Base-by-base conservation (phyloP, 2,329 filamentous ascomycete species). In the Claviceps pusilla region DNA sequence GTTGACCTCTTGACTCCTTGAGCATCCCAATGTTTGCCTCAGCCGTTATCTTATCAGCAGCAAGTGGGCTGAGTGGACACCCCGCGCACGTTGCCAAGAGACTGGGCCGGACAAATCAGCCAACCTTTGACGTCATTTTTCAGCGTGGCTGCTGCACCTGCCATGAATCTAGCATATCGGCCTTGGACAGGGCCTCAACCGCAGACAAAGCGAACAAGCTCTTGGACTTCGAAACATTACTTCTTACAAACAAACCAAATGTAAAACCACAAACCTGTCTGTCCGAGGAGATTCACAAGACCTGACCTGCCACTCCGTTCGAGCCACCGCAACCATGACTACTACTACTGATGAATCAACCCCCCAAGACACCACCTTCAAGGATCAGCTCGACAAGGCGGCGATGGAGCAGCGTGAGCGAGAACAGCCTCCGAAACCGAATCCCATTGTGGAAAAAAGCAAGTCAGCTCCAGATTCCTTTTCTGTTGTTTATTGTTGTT, bases 371-470 rank as follows among this genome's bases (percentile, higher is more conserved):
- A 66, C 61, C 33, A 50, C 29, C 49, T 74, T 69, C 66, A 76
- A 76, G 62, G 58, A 69, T 39, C 66, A 71, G 59, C 69, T 76
- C 1, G 74, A 76, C 60, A 62, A 68, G 48, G 69, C 65, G 14
- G 73, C 74, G 2, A 56, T 63, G 14, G 66, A 69, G 42, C 64
- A 65, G 11, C 65, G 65, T 19, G 53, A 57, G 10, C 55, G 61
- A 16, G 64, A 64, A 2, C 53, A 57, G 7, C 56, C 62, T 35
- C 57, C 61, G 19, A 62, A 64, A 41, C 59, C 64, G 4, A 67
- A 72, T 50, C 65, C 67, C 0, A 60, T 76, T 3, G 56, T 73
- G 7, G 70, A 74, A 51, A 75, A 74, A 65, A 72, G 73, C 73
- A 60, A 47, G 48, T 41, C 14, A 10, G 11, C 9, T 10, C 35